These are phyloP conservation scores for Podospora tetraspora DNA, from an alignment of 495 filamentous ascomycete species.

Conservation along the genomic window DNA sequence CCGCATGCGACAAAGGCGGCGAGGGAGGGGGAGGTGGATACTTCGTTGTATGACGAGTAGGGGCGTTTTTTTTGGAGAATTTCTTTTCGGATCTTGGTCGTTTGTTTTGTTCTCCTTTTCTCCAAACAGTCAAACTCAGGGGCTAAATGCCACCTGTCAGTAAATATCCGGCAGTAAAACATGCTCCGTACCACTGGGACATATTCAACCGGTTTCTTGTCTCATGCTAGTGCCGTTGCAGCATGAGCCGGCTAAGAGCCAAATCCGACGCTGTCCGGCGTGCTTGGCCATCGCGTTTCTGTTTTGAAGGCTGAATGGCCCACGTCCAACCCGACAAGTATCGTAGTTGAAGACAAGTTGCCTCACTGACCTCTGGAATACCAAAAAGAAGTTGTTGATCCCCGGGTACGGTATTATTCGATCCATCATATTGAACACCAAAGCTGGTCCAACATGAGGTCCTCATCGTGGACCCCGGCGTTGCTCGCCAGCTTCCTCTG, in stretches of 20 bases:
- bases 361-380: not conserved
- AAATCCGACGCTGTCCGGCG: not conserved
- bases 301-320: not conserved
- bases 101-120: not conserved
- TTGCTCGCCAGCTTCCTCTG: not conserved
- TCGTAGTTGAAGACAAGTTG: not conserved
- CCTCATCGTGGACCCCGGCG: not conserved
- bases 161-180: not conserved
- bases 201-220: not conserved
- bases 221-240: not conserved
- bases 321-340: not conserved
- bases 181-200: not conserved
- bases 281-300: not conserved
- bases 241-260: not conserved
- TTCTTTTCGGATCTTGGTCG: no score
- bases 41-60: slow-evolving; percentile 23
- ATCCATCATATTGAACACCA: not conserved
- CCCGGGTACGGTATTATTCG: no score
- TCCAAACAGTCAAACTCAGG: not conserved
- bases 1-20: slow-evolving; percentile 27
- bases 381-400: no score
- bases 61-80: no score
- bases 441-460: not conserved
- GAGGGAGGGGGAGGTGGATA: slow-evolving; percentile 11
- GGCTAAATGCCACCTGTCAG: not conserved